These are phyloP conservation scores for Pyrenochaeta sp. DNA, from an alignment of 2,329 filamentous ascomycete species.

Conservation along the genomic window DNA sequence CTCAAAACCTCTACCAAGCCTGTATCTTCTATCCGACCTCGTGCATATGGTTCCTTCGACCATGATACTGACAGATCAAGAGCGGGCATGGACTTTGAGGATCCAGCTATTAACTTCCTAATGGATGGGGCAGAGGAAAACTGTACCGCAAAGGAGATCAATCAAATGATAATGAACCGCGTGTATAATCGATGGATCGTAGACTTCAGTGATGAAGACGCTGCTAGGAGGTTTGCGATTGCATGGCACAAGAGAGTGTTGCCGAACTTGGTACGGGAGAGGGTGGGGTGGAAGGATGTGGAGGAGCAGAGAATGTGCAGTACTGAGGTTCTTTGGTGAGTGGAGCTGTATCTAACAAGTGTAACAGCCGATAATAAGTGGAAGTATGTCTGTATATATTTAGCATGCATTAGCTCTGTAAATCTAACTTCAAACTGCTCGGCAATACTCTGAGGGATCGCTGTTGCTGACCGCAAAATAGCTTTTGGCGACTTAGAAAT, in stretches of 20 bases:
- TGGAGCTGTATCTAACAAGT: not conserved
- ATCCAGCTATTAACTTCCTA: constrained; percentile 22
- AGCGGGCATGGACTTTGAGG: constrained; percentile 19
- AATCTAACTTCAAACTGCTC: not conserved
- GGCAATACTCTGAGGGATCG: too few relatives aligned
- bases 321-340: constrained; percentile 60
- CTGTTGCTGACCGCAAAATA: not conserved
- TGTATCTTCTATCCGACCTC: constrained; percentile 29
- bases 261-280: constrained; percentile 32
- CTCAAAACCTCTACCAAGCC: constrained; percentile 25
- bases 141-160: constrained; percentile 21
- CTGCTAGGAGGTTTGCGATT: constrained; percentile 62
- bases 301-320: constrained; percentile 54
- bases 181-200: constrained; percentile 61
- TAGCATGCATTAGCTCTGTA: not conserved
- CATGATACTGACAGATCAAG: not conserved
- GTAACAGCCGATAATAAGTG: not conserved
- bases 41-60: constrained; percentile 23
- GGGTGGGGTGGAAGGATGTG: constrained; percentile 33
- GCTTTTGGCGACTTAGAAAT: not conserved
- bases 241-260: constrained; percentile 63
- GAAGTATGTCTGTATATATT: not conserved
- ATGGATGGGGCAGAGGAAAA: constrained; percentile 20
- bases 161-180: constrained; percentile 44
- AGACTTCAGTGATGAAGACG: constrained; percentile 63